phyloP scores from a whole-genome alignment of 2,329 filamentous ascomycete species.

The Aspergillus flavus region DNA sequence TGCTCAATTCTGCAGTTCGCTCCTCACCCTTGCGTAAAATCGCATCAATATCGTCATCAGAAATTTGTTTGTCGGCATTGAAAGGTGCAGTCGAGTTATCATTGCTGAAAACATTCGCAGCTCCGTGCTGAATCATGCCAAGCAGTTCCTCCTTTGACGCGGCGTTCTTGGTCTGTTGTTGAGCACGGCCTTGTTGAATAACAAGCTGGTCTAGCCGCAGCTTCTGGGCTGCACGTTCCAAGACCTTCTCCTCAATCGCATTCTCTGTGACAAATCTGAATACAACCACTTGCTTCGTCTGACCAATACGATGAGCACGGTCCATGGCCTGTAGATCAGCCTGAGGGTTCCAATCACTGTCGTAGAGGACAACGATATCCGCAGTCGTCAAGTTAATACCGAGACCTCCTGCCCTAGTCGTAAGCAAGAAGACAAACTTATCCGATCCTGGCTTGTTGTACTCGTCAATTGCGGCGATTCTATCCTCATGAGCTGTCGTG shows the following conservation, averaged over 20 bases:
- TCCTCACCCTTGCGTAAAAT: slow-evolving; percentile 86
- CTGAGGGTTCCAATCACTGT: slow-evolving; percentile 99
- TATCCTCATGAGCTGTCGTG: slow-evolving; percentile 93
- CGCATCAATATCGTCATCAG: slow-evolving; percentile 86
- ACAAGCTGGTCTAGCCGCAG: slow-evolving; percentile 94
- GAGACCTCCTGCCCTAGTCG: slow-evolving; percentile 90
- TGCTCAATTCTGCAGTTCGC: slow-evolving; percentile 85
- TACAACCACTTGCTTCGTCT: slow-evolving; percentile 96
- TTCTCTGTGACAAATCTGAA: slow-evolving; percentile 98
- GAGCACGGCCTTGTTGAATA: slow-evolving; percentile 94
- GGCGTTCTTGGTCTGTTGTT: slow-evolving; percentile 85
- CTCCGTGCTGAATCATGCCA: slow-evolving; percentile 98
- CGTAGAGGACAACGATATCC: slow-evolving; percentile 94
- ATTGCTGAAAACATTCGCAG: slow-evolving; percentile 86
- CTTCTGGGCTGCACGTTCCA: slow-evolving; percentile 96
- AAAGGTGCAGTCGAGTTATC: slow-evolving; percentile 67
- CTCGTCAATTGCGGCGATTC: slow-evolving; percentile 95
- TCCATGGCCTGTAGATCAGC: slow-evolving; percentile 99
- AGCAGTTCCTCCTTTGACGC: slow-evolving; percentile 95
- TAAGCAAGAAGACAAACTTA: slow-evolving; percentile 94
- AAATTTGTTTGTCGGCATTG: slow-evolving; percentile 64
- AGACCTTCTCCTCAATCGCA: slow-evolving; percentile 96
- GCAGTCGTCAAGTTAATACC: slow-evolving; percentile 96
- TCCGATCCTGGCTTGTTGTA: slow-evolving; percentile 97
- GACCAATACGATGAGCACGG: slow-evolving; percentile 94